Evolutionary conservation across 352 stramenopile species (phyloP).

Genomic region (Phytophthora podocarpi): DNA sequence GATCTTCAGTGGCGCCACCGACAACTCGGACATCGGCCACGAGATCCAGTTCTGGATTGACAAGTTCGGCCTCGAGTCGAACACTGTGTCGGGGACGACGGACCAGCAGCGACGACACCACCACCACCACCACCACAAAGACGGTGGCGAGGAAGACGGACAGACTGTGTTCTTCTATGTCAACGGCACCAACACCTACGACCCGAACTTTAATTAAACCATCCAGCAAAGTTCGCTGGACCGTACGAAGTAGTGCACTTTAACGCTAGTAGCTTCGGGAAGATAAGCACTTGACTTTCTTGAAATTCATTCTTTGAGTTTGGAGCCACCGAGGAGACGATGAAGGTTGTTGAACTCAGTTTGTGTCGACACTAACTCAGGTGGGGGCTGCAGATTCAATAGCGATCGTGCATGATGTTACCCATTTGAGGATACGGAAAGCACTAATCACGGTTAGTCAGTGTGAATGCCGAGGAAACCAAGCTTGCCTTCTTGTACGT

Average conservation of each 20-base stretch:
- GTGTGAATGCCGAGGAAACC: not conserved
- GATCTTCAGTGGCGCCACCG: constrained; percentile 49
- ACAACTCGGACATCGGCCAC: constrained; percentile 44
- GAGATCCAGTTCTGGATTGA: constrained; percentile 55
- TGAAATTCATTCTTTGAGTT: too few relatives aligned
- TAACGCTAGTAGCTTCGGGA: too few relatives aligned
- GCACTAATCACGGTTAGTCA: constrained; percentile 1
- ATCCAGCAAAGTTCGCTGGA: too few relatives aligned
- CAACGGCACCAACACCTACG: constrained; percentile 31
- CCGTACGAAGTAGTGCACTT: too few relatives aligned
- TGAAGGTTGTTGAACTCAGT: too few relatives aligned
- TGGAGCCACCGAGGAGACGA: too few relatives aligned
- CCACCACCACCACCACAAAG: constrained; percentile 1
- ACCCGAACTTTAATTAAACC: too few relatives aligned
- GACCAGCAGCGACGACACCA: constrained; percentile 15
- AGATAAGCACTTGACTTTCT: too few relatives aligned
- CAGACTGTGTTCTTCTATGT: constrained; percentile 24
- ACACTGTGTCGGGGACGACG: constrained; percentile 18
- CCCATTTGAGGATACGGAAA: constrained; percentile 2
- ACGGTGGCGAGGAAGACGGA: not conserved
- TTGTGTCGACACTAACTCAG: too few relatives aligned
- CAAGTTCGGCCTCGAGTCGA: constrained; percentile 12
- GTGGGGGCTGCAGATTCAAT: not conserved
- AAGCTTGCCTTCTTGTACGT: not conserved
- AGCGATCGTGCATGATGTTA: too few relatives aligned